These are phyloP conservation scores for Aspergillus aculeatinus DNA, from an alignment of 2,329 filamentous ascomycete species.

Conservation along the genomic window DNA sequence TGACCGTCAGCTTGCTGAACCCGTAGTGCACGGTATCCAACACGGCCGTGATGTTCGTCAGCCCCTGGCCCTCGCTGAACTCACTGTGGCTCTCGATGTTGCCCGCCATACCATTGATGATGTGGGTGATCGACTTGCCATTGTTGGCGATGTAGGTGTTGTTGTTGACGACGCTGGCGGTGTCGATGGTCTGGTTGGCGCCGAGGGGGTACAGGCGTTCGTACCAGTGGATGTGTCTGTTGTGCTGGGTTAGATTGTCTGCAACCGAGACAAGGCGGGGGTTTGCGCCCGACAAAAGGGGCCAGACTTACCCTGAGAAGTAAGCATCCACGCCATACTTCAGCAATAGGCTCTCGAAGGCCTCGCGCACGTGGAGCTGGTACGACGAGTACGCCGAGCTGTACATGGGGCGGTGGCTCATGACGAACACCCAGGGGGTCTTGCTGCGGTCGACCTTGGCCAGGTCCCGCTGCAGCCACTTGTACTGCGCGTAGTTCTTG, in stretches of 20 bases:
- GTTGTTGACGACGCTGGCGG: slow-evolving; percentile 45
- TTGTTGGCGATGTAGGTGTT: slow-evolving; percentile 51
- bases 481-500: slow-evolving; percentile 48
- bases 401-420: slow-evolving; percentile 53
- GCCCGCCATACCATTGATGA: slow-evolving; percentile 56
- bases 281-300: not conserved
- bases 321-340: slow-evolving; percentile 50
- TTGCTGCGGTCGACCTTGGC: slow-evolving; percentile 46
- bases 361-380: slow-evolving; percentile 45
- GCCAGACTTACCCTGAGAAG: slow-evolving; percentile 34
- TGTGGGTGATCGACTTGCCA: slow-evolving; percentile 50
- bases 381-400: slow-evolving; percentile 47
- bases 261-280: not conserved
- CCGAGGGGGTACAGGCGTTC: slow-evolving; percentile 45
- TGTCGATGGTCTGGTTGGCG: slow-evolving; percentile 44
- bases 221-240: slow-evolving; percentile 50
- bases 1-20: slow-evolving; percentile 49
- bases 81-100: slow-evolving; percentile 53
- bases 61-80: slow-evolving; percentile 33
- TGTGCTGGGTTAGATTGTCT: not conserved
- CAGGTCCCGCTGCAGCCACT: slow-evolving; percentile 50
- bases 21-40: slow-evolving; percentile 51
- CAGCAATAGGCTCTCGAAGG: slow-evolving; percentile 49
- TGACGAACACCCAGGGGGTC: slow-evolving; percentile 53
- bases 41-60: slow-evolving; percentile 46